phyloP scores from a whole-genome alignment of 257 asterid species.

The Capsicum pubescens region DNA sequence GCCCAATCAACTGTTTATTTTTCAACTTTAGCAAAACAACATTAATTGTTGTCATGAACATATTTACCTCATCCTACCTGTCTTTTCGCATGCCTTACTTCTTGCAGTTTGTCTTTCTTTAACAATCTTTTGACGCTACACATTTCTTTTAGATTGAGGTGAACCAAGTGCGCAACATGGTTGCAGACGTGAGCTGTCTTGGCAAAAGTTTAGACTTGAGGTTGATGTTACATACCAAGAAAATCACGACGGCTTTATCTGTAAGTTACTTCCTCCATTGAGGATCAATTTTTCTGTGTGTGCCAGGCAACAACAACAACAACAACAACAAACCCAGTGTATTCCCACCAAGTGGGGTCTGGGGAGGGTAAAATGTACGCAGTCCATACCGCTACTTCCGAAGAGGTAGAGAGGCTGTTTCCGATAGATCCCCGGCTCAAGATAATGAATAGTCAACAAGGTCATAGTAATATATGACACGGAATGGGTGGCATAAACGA shows the following conservation, averaged over 20 bases:
- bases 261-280: slow-evolving; percentile 39
- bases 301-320: background rate
- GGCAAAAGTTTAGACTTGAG: slow-evolving; percentile 51
- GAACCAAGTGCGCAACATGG: slow-evolving; percentile 53
- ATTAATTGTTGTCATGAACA: slow-evolving; percentile 1
- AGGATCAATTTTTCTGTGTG: background rate
- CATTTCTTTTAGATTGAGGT: slow-evolving; percentile 39
- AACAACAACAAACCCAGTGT: no score
- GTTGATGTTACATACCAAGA: slow-evolving; percentile 53
- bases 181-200: slow-evolving; percentile 56
- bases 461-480: no score
- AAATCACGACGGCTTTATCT: slow-evolving; percentile 36
- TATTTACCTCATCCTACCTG: background rate
- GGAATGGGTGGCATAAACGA: no score
- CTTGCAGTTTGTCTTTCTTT: slow-evolving; percentile 16
- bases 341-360: no score
- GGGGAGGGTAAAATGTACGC: no score
- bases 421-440: no score
- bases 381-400: no score
- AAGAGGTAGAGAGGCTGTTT: no score
- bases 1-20: background rate
- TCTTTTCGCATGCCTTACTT: background rate
- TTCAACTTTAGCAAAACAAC: background rate
- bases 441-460: no score
- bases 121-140: slow-evolving; percentile 2